Conservation (phyloP, 2,329 filamentous ascomycete species). For the Emmonsiellopsis sp. region DNA sequence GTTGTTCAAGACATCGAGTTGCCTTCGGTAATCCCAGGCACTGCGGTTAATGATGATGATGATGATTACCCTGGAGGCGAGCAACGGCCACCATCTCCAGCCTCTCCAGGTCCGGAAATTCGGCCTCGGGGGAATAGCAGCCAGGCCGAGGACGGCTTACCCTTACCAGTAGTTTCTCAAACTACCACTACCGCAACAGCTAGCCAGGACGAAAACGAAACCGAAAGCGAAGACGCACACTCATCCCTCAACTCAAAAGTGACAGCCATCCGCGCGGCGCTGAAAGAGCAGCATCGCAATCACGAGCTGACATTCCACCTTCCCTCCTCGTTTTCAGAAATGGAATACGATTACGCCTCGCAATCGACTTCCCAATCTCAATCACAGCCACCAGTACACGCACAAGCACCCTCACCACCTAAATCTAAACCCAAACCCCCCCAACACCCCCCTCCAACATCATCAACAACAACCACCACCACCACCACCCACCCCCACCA, state of each 20-base stretch:
- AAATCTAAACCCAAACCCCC: too few species aligned
- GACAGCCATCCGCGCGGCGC: conserved; percentile 8
- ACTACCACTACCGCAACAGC: too few species aligned
- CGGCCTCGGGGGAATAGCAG: not conserved
- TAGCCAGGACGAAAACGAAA: not conserved
- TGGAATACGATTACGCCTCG: not conserved
- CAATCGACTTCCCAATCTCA: not conserved
- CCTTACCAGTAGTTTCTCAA: not conserved
- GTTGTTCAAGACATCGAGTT: not conserved
- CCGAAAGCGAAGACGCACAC: not conserved
- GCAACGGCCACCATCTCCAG: too few species aligned
- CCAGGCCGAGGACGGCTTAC: not conserved
- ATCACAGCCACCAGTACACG: not conserved
- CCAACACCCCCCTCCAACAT: not conserved
- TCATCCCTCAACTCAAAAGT: conserved; percentile 4
- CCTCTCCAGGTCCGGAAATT: not conserved
- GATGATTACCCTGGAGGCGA: not conserved
- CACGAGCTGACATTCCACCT: conserved; percentile 10
- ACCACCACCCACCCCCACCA: not conserved
- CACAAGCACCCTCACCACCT: too few species aligned
- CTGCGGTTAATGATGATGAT: not conserved
- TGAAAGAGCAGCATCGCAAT: conserved; percentile 8
- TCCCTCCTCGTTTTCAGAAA: conserved; percentile 6
- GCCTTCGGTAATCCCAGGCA: not conserved
- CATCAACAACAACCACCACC: not conserved